Evolutionary conservation across 306 rosid genomes (phyloP).

Genomic region (Ormosia emarginata): DNA sequence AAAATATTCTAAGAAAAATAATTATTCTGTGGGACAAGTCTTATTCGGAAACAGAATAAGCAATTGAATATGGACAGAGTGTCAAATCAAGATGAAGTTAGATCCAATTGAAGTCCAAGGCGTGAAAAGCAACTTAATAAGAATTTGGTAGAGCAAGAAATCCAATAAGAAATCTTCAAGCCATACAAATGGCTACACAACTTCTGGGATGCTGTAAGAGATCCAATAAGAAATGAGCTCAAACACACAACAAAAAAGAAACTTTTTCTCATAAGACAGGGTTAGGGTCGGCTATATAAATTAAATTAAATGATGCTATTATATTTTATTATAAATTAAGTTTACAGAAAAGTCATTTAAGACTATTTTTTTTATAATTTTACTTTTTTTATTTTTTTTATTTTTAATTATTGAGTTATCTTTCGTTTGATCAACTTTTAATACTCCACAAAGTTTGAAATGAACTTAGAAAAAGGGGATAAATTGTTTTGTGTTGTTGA

Average conservation of each 20-base stretch:
- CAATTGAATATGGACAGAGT: slow-evolving; percentile 4
- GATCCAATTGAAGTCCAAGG: slow-evolving; percentile 20
- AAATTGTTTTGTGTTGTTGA: not conserved
- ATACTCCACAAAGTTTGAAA: not conserved
- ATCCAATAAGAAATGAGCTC: slow-evolving; percentile 1
- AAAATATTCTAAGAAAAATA: not conserved
- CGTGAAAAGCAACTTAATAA: slow-evolving; percentile 1
- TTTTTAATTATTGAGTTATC: too few species aligned
- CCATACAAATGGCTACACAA: not conserved
- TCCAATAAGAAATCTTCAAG: slow-evolving; percentile 16
- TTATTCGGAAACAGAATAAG: not conserved
- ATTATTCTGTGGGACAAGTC: not conserved
- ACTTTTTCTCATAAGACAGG: too few species aligned
- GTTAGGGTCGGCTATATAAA: too few species aligned
- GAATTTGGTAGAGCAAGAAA: slow-evolving; percentile 10
- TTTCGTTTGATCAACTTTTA: too few species aligned
- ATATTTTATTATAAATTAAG: too few species aligned
- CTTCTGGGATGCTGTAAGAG: not conserved
- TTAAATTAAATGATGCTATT: too few species aligned
- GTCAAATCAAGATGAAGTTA: slow-evolving; percentile 9
- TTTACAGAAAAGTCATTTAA: too few species aligned
- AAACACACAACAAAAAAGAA: too few species aligned
- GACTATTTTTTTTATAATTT: too few species aligned
- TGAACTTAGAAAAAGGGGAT: not conserved
- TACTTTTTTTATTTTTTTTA: too few species aligned